Percentiles rank a stretch among this genome's conserved stretches.
Conservation (phyloP, 1,139 yeast genomes). For the Blastobotrys capitulatus region DNA sequence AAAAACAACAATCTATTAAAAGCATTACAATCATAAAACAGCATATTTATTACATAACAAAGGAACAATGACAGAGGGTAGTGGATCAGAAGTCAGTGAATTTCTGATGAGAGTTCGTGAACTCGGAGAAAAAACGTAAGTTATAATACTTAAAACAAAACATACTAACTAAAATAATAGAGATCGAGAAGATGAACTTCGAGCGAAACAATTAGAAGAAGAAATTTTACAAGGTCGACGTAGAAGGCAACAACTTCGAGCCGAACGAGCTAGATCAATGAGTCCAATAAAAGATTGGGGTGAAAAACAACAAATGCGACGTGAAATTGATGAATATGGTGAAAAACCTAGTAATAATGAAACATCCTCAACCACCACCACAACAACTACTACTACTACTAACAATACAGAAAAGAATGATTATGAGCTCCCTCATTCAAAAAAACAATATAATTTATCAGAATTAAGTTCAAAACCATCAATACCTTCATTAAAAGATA, state of each 20-base stretch:
- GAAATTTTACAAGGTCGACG: slow-evolving; percentile 32
- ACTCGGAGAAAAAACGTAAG: slow-evolving; percentile 33
- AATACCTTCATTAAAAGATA: background rate
- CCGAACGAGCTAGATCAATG: slow-evolving; percentile 26
- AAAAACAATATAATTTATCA: background rate
- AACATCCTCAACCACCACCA: background rate
- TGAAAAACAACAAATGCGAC: slow-evolving; percentile 3
- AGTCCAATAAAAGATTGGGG: slow-evolving; percentile 22
- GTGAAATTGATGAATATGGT: background rate
- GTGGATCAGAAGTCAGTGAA: slow-evolving; percentile 30
- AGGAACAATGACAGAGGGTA: background rate
- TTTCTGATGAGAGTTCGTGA: slow-evolving; percentile 34
- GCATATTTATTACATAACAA: too few species aligned
- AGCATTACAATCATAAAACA: too few species aligned
- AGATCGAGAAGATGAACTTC: slow-evolving; percentile 34
- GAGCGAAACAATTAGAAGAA: slow-evolving; percentile 33
- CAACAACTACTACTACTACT: too few species aligned
- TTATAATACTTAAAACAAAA: background rate
- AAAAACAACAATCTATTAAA: too few species aligned
- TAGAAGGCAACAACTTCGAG: slow-evolving; percentile 30
- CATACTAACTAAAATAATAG: slow-evolving; percentile 13
- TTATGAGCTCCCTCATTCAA: background rate
- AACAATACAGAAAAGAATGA: background rate
- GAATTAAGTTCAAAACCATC: background rate
- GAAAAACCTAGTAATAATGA: too few species aligned